Evolutionary conservation across 768 basidiomycete species (phyloP).

Genomic region (Psilocybe subaeruginosa): DNA sequence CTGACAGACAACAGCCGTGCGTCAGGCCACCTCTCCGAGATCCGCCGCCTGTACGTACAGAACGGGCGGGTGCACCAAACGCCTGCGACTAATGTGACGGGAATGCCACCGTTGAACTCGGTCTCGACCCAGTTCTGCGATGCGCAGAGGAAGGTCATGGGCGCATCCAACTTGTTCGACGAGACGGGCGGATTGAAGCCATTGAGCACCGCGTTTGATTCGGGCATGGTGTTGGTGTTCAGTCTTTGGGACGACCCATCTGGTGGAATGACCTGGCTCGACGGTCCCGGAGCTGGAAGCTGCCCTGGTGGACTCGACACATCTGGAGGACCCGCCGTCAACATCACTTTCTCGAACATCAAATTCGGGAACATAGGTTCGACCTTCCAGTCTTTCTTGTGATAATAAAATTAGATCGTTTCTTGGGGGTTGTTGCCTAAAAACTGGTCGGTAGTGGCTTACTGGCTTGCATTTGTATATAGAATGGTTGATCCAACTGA

Average conservation of each 20-base stretch:
- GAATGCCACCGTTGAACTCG: constrained; percentile 41
- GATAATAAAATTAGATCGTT: not conserved
- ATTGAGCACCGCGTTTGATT: constrained; percentile 39
- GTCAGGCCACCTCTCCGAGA: constrained; percentile 48
- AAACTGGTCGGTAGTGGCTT: no score
- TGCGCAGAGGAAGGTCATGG: constrained; percentile 47
- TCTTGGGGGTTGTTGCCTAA: no score
- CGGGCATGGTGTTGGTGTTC: constrained; percentile 52
- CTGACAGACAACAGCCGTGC: constrained; percentile 43
- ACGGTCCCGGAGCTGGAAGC: constrained; percentile 17
- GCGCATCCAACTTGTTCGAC: constrained; percentile 48
- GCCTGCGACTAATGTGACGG: constrained; percentile 42
- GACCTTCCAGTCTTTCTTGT: not conserved
- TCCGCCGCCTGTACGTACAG: constrained; percentile 56
- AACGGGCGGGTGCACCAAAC: constrained; percentile 49
- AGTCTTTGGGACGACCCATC: constrained; percentile 16
- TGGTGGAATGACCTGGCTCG: constrained; percentile 17
- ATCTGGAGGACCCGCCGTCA: constrained; percentile 14
- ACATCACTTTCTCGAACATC: constrained; percentile 17
- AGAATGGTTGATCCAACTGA: no score
- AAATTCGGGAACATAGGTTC: constrained; percentile 13
- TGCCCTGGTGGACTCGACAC: constrained; percentile 19
- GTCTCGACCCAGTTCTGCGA: constrained; percentile 52
- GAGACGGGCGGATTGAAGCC: constrained; percentile 41
- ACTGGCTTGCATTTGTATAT: no score